Evolutionary conservation across 192 early-diverging fungal species (phyloP).

Genomic region (Funneliformis geosporum): DNA sequence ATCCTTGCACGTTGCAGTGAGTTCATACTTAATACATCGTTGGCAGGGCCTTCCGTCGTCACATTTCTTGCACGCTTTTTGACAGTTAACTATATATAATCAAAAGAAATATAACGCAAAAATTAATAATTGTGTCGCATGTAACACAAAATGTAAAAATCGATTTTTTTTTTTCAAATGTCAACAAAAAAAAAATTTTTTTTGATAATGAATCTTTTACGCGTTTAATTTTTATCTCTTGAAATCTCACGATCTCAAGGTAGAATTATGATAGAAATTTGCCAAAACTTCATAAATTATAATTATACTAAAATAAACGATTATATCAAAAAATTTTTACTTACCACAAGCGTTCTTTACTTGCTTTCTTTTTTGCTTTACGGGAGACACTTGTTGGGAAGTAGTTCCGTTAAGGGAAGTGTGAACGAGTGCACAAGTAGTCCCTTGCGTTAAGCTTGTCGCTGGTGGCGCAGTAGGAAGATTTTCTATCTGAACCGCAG

Average conservation of each 20-base stretch:
- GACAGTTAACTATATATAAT: slow-evolving; percentile 70
- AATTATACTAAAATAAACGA: no score
- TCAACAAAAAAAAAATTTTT: no score
- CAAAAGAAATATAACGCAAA: background rate
- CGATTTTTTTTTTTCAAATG: slow-evolving; percentile 3
- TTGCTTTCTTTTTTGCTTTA: slow-evolving; percentile 68
- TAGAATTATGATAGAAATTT: no score
- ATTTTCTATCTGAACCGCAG: background rate
- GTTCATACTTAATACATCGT: slow-evolving; percentile 75
- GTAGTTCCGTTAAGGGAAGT: background rate
- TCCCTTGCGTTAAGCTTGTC: background rate
- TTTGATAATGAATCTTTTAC: no score
- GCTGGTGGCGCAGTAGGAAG: background rate
- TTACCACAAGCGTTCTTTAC: slow-evolving; percentile 91
- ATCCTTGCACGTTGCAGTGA: slow-evolving; percentile 71
- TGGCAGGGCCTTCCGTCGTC: slow-evolving; percentile 82
- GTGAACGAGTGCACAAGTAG: background rate
- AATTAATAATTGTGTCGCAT: background rate
- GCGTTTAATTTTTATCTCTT: no score
- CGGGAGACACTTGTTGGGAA: background rate
- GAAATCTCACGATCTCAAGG: no score
- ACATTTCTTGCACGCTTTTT: slow-evolving; percentile 91
- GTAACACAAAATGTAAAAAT: background rate
- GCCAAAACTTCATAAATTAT: no score
- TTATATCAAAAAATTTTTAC: slow-evolving; percentile 25